Evolutionary conservation across 176 grass and related monocot genomes (phyloP), one percentile per base, ranked within the genome.

Genomic region (Calamus simplicifolius): DNA sequence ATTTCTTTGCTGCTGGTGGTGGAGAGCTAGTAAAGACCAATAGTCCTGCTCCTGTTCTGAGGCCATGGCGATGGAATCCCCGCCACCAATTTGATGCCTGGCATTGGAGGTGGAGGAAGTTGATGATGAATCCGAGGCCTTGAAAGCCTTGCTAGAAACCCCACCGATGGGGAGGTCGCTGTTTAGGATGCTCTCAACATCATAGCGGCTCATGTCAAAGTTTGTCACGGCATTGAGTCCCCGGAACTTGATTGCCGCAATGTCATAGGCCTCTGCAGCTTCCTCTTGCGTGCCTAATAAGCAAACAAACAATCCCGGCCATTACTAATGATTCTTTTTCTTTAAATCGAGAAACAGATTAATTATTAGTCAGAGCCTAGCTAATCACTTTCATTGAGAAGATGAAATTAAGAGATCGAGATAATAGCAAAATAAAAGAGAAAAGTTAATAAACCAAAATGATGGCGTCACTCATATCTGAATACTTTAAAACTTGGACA

Each of bases 131-230:
- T 73, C 84, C 12, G 74, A 57, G 52, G 58, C 69, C 4, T 81
- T 80, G 0, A 77, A 29, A 4, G 70, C 62, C 0, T 75, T 70
- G 0, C 61, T 53, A 13, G 70, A 62, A 27, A 75, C 78, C 0
- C 73, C 79, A 0, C 86, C 86, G 2, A 95, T 79, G 0, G 90
- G 90, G 43, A 95, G 71, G 51, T 95, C 90, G 64, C 86, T 95
- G 85, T 65, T 95, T 71, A 95, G 75, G 73, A 95, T 95, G 82
- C 80, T 84, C 12, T 89, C 90, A 6, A 95, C 90, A 55, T 95
- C 80, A 23, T 95, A 89, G 18, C 90, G 90, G 77, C 82, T 89
- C 90, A 95, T 95, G 77, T 89, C 90, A 49, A 95, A 95, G 80
- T 95, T 95, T 60, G 90, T 95, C 16, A 95, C 90, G 3, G 90